Evolutionary conservation across 2,329 filamentous ascomycete species (phyloP).

Genomic region (Phoma sp.): DNA sequence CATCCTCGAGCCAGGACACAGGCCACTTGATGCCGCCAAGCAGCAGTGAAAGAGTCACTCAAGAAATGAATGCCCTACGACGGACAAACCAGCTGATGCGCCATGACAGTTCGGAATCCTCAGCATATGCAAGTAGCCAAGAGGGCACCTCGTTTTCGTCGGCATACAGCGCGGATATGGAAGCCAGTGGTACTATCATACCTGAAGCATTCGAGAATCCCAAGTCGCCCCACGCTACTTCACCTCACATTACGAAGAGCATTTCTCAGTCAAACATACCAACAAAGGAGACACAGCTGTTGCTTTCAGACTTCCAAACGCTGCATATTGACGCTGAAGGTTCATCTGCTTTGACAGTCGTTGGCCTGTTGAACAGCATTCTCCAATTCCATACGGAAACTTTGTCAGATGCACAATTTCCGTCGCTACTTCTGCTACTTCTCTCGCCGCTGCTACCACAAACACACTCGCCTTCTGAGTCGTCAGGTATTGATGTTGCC

Average conservation of each 20-base stretch:
- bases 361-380: slow-evolving; percentile 52
- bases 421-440: slow-evolving; percentile 55
- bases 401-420: slow-evolving; percentile 55
- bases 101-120: slow-evolving; percentile 50
- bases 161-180: slow-evolving; percentile 44
- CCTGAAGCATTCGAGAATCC: slow-evolving; percentile 40
- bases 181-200: slow-evolving; percentile 52
- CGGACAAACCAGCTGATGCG: slow-evolving; percentile 51
- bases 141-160: slow-evolving; percentile 36
- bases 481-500: slow-evolving; percentile 35
- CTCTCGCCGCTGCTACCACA: slow-evolving; percentile 54
- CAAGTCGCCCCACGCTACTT: slow-evolving; percentile 30
- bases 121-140: slow-evolving; percentile 44
- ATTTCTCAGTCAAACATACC: slow-evolving; percentile 34
- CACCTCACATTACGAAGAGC: slow-evolving; percentile 32
- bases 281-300: slow-evolving; percentile 37
- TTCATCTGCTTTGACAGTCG: slow-evolving; percentile 48
- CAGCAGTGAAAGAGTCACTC: slow-evolving; percentile 42
- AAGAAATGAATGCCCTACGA: slow-evolving; percentile 48
- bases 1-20: slow-evolving; percentile 20
- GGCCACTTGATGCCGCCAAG: slow-evolving; percentile 24
- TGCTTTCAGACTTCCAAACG: slow-evolving; percentile 46
- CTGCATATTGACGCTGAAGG: slow-evolving; percentile 44
- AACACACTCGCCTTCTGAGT: slow-evolving; percentile 44
- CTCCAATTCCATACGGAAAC: slow-evolving; percentile 51